Evolutionary conservation across 345 rosid species (phyloP), one percentile per base, ranked within the genome.

Genomic region (Linum tenue): DNA sequence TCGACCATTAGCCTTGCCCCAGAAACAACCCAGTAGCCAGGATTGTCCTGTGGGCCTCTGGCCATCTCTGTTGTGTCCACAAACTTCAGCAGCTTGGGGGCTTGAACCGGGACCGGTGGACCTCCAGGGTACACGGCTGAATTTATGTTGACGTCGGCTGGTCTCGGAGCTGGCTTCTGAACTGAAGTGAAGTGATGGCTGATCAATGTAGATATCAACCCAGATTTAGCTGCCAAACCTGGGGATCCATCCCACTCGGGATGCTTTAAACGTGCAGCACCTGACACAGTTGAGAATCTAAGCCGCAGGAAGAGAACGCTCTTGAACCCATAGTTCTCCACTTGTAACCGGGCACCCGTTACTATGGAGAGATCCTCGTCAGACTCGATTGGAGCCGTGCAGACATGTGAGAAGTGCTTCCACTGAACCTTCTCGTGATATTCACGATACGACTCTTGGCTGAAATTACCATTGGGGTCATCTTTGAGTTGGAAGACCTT

Each of bases 21-120:
- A 0, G 99, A 88, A 12, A 90, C 92, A 62, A 85, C 89, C 99
- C 99, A 94, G 75, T 94, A 94, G 16, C 99, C 97, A 0, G 99
- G 99, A 71, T 81, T 76, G 70, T 90, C 91, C 65, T 88, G 91
- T 0, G 99, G 97, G 55, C 99, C 99, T 69, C 99, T 81, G 0
- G 85, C 67, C 90, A 94, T 85, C 81, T 90, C 99, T 3, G 91
- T 81, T n/a, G 91, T 84, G 76, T 94, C 99, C 11, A 90, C 92
- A 60, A 85, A 82, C 81, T 88, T 94, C 60, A 90, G 72, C 67
- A 86, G 96, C 78, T 83, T 90, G 0, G 96, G 91, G 8, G 96
- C 92, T 79, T 85, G 99, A 11, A 79, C 82, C 0, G 97, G 95
- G 38, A 83, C 85, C 0, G 99, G 99, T 12, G 99, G 99, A 37